Percentiles rank a stretch among this genome's conserved stretches.
These are phyloP conservation scores for Cladosporium velox DNA, from an alignment of 2,329 filamentous ascomycete species.

Conservation along the genomic window DNA sequence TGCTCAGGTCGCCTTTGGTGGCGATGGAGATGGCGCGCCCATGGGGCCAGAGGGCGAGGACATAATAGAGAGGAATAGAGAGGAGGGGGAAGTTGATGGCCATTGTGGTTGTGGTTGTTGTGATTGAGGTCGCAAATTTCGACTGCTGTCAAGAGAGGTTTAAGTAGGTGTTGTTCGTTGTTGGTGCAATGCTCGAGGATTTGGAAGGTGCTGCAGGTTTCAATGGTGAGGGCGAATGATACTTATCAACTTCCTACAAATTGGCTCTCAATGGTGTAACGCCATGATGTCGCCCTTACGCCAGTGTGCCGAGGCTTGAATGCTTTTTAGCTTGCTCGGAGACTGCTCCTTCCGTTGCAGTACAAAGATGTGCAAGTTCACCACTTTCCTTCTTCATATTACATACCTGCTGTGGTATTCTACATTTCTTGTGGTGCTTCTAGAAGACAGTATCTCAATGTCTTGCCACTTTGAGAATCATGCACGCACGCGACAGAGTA, in stretches of 20 bases:
- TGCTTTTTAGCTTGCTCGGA: neutral
- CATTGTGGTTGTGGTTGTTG: constrained; percentile 21
- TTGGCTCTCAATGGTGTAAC: neutral
- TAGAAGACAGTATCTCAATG: neutral
- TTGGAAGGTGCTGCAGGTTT: neutral
- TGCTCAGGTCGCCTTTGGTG: constrained; percentile 38
- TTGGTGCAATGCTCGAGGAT: neutral
- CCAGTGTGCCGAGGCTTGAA: neutral
- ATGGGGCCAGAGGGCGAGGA: constrained; percentile 46
- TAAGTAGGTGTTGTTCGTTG: neutral
- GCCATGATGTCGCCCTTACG: neutral
- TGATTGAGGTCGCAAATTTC: neutral
- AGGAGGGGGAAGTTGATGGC: constrained; percentile 45
- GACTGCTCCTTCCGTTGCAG: neutral
- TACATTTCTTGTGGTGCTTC: neutral
- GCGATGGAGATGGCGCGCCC: constrained; percentile 41
- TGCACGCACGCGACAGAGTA: neutral
- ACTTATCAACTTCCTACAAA: neutral
- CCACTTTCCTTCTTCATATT: neutral
- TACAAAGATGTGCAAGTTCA: neutral
- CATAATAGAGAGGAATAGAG: constrained; percentile 48
- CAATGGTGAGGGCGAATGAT: neutral
- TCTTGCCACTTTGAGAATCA: neutral
- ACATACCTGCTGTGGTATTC: neutral
- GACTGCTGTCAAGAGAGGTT: neutral